phyloP scores from a whole-genome alignment of 2,329 filamentous ascomycete genomes.

The Alternaria longipes region DNA sequence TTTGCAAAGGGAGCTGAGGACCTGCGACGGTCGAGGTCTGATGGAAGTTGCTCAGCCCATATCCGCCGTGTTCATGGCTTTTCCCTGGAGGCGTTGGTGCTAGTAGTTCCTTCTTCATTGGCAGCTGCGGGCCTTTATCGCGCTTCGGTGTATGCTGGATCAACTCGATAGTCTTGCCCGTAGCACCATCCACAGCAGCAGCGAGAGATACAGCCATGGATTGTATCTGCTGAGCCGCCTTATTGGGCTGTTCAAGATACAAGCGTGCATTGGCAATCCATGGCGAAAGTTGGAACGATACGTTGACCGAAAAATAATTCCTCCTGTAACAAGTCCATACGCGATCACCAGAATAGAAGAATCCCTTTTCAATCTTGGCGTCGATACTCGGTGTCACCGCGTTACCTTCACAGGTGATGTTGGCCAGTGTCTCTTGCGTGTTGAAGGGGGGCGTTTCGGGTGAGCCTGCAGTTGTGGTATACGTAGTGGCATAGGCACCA shows the following conservation, averaged over 20 bases:
- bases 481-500: conserved; percentile 27
- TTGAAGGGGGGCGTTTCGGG: conserved; percentile 57
- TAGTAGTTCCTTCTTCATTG: conserved; percentile 75
- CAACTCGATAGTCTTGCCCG: conserved; percentile 79
- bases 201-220: conserved; percentile 86
- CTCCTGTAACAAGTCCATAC: conserved; percentile 94
- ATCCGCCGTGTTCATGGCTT: conserved; percentile 51
- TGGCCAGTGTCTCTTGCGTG: conserved; percentile 62
- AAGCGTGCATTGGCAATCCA: conserved; percentile 65
- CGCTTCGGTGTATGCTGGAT: conserved; percentile 92
- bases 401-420: conserved; percentile 68
- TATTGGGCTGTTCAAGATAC: conserved; percentile 62
- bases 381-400: conserved; percentile 76
- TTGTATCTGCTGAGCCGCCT: conserved; percentile 66
- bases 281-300: conserved; percentile 77
- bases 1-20: conserved; percentile 56
- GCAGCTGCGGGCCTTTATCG: conserved; percentile 83
- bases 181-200: conserved; percentile 79
- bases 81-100: conserved; percentile 70
- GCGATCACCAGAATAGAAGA: conserved; percentile 76
- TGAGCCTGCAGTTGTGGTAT: conserved; percentile 27
- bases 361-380: conserved; percentile 87
- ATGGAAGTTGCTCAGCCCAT: conserved; percentile 52
- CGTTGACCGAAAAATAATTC: conserved; percentile 89
- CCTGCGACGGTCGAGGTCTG: conserved; percentile 43